Base-by-base conservation (phyloP, 164 flowering plant species). In the Umbilicus rupestris region DNA sequence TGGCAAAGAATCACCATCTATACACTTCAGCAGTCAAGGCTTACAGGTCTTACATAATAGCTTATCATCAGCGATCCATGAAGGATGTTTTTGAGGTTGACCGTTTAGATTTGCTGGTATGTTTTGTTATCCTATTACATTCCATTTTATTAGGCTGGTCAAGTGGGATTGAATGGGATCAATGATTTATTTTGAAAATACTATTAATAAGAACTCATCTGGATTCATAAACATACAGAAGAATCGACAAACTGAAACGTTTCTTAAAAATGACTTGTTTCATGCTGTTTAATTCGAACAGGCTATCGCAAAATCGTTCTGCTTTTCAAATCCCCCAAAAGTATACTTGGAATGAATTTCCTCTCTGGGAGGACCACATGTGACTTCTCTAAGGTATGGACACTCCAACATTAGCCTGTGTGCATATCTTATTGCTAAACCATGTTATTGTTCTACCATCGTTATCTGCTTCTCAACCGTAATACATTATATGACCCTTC, bases 11-110 rank as follows among this genome's bases (percentile, higher is more conserved):
- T 68, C 92, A 84, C 76, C 79, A 86, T 72, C 69, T 95, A 68
- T 85, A 87, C 75, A 84, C 83, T 73, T 84, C 97, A 14, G 99
- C 99, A 24, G 92, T 87, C 76, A 97, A 92, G 16, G 99, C 99
- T 0, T 95, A 92, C 72, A 82, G 95, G 41, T 78, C 97, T 15
- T 95, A 95, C 66, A 77, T 95, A 70, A 72, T 86, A 46, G 94
- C 97, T 3, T 92, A 95, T 64, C 85, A 92, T 74, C 90, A 97
- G 42, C 99, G 89, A 70, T 88, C 96, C 1, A 84, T 92, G 96
- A 92, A 95, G 78, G 96, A 92, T 66, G 87, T 88, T 41, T 95
- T 92, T 52, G 87, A 90, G 68, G 97, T 92, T 66, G 97, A 92
- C 69, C 81, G 83, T 26, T 94, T 95, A 17, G 88, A 95, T 75